Evolutionary conservation across 2,329 filamentous ascomycete species (phyloP).

Genomic region (Capronia coronata): DNA sequence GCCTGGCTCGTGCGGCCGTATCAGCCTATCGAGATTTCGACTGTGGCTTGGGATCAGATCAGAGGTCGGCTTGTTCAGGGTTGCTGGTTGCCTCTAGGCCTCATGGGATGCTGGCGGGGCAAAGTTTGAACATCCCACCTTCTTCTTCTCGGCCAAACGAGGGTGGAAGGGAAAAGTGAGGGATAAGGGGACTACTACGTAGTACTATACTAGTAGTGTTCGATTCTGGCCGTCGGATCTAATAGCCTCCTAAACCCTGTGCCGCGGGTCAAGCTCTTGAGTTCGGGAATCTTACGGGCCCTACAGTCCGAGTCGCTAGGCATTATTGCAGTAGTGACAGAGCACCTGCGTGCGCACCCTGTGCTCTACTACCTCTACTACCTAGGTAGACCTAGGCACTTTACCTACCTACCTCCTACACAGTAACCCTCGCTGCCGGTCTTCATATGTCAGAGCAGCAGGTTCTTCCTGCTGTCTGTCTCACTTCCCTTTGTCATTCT

Average conservation of each 20-base stretch:
- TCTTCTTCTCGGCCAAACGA: not conserved
- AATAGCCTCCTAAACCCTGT: no score
- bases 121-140: conserved; percentile 13
- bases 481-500: conserved; percentile 9
- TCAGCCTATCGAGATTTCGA: not conserved
- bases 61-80: not conserved
- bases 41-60: not conserved
- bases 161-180: not conserved
- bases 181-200: not conserved
- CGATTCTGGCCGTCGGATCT: no score
- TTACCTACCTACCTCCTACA: not conserved
- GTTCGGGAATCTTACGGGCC: not conserved
- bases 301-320: no score
- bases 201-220: not conserved
- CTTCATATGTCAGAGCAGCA: conserved; percentile 17
- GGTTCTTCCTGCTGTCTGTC: conserved; percentile 8
- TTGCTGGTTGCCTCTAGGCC: no score
- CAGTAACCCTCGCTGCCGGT: not conserved
- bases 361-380: not conserved
- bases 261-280: not conserved
- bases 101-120: conserved; percentile 9
- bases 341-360: no score
- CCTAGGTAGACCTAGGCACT: not conserved
- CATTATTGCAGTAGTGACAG: no score
- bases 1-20: not conserved